phyloP scores from a whole-genome alignment of 1,284 basidiomycete genomes.

The Bjerkandera adusta region DNA sequence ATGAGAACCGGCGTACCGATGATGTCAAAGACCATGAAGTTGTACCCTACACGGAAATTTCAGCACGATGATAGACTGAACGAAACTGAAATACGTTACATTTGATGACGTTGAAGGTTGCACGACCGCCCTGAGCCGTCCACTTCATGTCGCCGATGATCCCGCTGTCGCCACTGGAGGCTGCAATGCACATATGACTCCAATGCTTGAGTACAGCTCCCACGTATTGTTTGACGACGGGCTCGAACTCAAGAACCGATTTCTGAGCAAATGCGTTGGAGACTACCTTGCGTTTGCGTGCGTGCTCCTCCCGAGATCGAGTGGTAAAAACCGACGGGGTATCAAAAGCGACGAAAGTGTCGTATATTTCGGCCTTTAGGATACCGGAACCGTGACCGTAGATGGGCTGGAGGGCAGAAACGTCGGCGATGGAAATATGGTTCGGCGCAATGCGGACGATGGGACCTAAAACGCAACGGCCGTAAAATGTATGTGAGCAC shows the following conservation, averaged over 20 bases:
- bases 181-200: constrained; percentile 59
- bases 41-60: constrained; percentile 40
- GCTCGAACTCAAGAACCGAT: constrained; percentile 75
- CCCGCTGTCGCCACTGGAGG: constrained; percentile 35
- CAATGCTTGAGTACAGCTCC: constrained; percentile 61
- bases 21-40: constrained; percentile 83
- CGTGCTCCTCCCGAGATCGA: constrained; percentile 72
- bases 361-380: too few species aligned
- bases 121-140: constrained; percentile 51
- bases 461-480: constrained; percentile 42
- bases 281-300: constrained; percentile 83
- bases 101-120: constrained; percentile 69
- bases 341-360: too few species aligned
- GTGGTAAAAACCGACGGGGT: constrained; percentile 84
- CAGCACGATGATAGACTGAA: neutral
- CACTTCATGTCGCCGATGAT: constrained; percentile 58
- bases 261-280: constrained; percentile 83
- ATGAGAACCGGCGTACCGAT: constrained; percentile 36
- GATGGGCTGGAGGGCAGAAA: constrained; percentile 40
- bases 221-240: constrained; percentile 62
- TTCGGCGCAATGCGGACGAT: constrained; percentile 67
- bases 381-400: constrained; percentile 38
- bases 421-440: constrained; percentile 47
- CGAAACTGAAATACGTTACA: constrained; percentile 34
- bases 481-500: too few species aligned